Evolutionary conservation across 305 asterid genomes (phyloP), one percentile per base, ranked within the genome.

Genomic region (Fraxinus platypoda): DNA sequence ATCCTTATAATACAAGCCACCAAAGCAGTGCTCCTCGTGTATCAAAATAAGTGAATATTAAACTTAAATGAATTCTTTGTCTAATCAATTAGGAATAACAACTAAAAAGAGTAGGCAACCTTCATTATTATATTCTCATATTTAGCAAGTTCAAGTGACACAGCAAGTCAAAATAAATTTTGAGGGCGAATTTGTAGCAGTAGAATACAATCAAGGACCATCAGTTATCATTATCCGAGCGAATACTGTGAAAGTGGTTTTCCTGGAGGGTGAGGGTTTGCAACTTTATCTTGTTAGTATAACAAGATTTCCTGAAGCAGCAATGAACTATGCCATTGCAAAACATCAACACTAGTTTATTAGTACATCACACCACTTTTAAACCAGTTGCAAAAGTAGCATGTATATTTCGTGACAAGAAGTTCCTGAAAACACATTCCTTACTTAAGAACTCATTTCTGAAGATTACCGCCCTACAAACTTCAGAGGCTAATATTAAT

Each of bases 381-480:
- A 57, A 6, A 17, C 26, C 12, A 57, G 26, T 57, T 57, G 66
- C 66, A 57, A 57, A 57, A 19, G 66, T 57, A 6, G 26, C 66
- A 19, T 6, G 11, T 19, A 19, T 57, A 52, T 54, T n/a, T n/a
- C 25, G 2, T 54, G 66, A n/a, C 66, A 54, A 54, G 23, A 54
- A 54, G 26, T 54, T 54, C 25, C 66, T 13, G 5, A 46, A 46
- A 46, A 46, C 57, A 46, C 57, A 46, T 46, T 64, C 33, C 33
- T 64, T 25, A 62, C 31, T 21, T 23, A n/a, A 54, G 73, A 66
- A 49, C 23, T 33, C 57, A 46, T 71, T 57, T n/a, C 30, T 59
- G n/a, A 71, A 80, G 57, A 41, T 35, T n/a, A 52, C 73, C 23
- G 34, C 34, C 80, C 74, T 70, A 35, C 68, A 81, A 85, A 81